Evolutionary conservation across 768 basidiomycete genomes (phyloP).

Genomic region (Myochromella boudieri): DNA sequence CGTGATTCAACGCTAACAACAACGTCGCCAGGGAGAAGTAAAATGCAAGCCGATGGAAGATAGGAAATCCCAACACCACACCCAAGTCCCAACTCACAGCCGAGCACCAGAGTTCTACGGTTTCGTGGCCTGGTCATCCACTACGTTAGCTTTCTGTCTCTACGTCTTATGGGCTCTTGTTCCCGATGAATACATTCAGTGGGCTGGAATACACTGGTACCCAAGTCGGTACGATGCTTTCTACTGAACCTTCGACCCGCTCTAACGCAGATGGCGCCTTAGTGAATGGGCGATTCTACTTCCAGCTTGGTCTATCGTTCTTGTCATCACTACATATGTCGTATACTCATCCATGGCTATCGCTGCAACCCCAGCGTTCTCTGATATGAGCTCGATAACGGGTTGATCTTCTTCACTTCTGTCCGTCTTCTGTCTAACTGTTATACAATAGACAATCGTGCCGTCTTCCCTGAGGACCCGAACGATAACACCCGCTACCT

Average conservation of each 20-base stretch:
- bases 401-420: conserved; percentile 39
- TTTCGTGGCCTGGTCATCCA: conserved; percentile 84
- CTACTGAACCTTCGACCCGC: background rate
- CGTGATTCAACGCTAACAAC: too few species aligned
- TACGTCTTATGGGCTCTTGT: conserved; percentile 82
- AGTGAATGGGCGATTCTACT: conserved; percentile 87
- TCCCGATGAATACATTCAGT: conserved; percentile 67
- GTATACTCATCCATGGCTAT: conserved; percentile 77
- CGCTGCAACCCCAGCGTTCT: conserved; percentile 66
- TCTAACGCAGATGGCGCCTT: conserved; percentile 1
- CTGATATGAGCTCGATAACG: conserved; percentile 63
- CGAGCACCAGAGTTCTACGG: conserved; percentile 87
- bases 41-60: too few species aligned
- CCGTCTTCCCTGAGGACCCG: conserved; percentile 44
- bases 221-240: conserved; percentile 65
- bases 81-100: conserved; percentile 33
- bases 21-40: too few species aligned
- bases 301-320: conserved; percentile 73
- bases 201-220: conserved; percentile 79
- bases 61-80: too few species aligned
- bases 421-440: background rate
- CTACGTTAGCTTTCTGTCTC: conserved; percentile 64
- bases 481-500: conserved; percentile 46
- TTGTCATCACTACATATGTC: conserved; percentile 74
- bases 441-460: conserved; percentile 48